phyloP scores from a whole-genome alignment of 116 monocot species.

The Zostera marina region DNA sequence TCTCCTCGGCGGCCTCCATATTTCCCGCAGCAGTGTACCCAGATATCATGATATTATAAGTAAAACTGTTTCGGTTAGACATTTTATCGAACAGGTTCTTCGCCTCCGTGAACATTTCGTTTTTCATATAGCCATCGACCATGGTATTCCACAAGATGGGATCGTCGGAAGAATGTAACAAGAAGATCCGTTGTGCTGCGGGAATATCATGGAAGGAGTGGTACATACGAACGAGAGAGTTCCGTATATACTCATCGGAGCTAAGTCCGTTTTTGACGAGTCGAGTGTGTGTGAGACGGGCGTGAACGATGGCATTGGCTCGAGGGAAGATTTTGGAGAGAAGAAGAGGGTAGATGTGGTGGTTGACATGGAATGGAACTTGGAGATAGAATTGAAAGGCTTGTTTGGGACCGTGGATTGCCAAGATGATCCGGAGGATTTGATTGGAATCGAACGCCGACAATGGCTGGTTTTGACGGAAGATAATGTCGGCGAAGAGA shows the following conservation, averaged over 20 bases:
- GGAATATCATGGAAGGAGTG: conserved; percentile 17
- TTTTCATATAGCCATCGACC: conserved; percentile 47
- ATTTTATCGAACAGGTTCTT: conserved; percentile 48
- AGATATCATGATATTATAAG: conserved; percentile 45
- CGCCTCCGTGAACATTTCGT: conserved; percentile 22
- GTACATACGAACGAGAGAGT: conserved; percentile 59
- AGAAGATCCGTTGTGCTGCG: conserved; percentile 22
- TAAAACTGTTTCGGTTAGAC: conserved; percentile 32
- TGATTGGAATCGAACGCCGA: conserved; percentile 39
- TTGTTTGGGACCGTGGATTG: not conserved
- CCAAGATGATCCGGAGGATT: conserved; percentile 25
- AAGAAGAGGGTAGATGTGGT: conserved; percentile 44
- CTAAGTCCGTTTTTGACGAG: conserved; percentile 25
- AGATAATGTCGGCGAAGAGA: conserved; percentile 30
- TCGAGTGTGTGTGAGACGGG: conserved; percentile 17
- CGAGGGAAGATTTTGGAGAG: conserved; percentile 27
- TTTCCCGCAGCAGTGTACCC: conserved; percentile 33
- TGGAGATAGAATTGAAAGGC: conserved; percentile 26
- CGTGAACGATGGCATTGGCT: conserved; percentile 7
- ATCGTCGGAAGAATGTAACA: conserved; percentile 11
- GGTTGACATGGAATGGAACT: conserved; percentile 14
- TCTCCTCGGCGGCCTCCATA: conserved; percentile 25
- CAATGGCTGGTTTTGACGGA: conserved; percentile 4
- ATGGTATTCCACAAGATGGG: conserved; percentile 59
- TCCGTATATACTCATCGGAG: conserved; percentile 27